Base-by-base conservation (phyloP, 1,284 basidiomycete genomes). In the Leccinum colubrinum region DNA sequence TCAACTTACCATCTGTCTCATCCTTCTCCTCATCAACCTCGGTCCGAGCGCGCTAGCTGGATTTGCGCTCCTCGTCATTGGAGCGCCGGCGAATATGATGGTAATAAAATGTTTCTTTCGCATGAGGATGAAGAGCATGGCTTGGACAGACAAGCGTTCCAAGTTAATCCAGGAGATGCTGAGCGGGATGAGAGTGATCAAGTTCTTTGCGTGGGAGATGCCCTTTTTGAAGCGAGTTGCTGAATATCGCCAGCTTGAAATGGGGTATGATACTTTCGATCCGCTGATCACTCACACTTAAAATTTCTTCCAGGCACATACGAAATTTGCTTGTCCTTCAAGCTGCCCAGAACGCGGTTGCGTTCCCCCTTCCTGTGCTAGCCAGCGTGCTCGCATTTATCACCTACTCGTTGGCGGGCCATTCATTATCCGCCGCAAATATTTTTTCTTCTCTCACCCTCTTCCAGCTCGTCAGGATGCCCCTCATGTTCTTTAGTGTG, bases 71-170 rank as follows among this genome's bases (percentile, higher is more conserved):
- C 87, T 97, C 68, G 68, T 4, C 9, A n/a, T n/a, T n/a, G n/a
- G n/a, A n/a, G n/a, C 81, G 15, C 73, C 88, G 77, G 25, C 66
- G 2, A 95, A 96, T 74, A 86, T 84, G 0, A 70, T 78, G 60
- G 83, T 86, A 50, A 93, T 97, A 88, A 91, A 87, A 73, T 78
- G 78, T 14, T 81, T 96, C 56, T 93, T 97, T 71, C 75, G 71
- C 2, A 72, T 91, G 54, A 85, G 95, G 15, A 80, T 82, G 62
- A 90, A 90, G 70, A 87, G 88, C 50, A 97, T 97, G 93, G 73
- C 78, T 2, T 98, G 92, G 92, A 98, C 95, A 66, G 96, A 98
- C 71, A 90, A 90, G 67, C 83, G 94, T 12, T 88, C 90, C 5
- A 92, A 92, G 68, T 76, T 94, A 3, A 80, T 95, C 6, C 91